These are phyloP conservation scores for Penicillium digitatum DNA, from an alignment of 2,329 filamentous ascomycete genomes.

Conservation along the genomic window DNA sequence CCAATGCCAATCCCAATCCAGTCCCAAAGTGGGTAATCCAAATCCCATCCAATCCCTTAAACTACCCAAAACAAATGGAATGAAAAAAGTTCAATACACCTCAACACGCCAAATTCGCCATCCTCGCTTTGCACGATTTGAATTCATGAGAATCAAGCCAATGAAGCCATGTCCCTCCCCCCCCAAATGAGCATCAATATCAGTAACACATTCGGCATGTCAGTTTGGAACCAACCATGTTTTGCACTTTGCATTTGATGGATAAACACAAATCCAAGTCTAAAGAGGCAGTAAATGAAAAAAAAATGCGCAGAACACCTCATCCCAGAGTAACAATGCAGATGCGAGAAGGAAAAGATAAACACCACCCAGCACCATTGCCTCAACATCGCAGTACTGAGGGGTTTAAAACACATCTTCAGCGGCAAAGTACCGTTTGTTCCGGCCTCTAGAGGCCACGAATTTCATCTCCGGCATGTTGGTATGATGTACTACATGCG, in stretches of 20 bases:
- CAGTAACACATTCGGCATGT: neutral
- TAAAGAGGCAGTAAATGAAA: slow-evolving; percentile 7
- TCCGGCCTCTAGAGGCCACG: slow-evolving; percentile 61
- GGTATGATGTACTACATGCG: slow-evolving; percentile 90
- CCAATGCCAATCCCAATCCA: neutral
- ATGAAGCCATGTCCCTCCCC: neutral
- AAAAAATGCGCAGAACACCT: slow-evolving; percentile 4
- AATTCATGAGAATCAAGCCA: neutral
- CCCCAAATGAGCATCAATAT: neutral
- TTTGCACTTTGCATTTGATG: neutral
- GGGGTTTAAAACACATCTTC: slow-evolving; percentile 45
- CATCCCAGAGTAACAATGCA: slow-evolving; percentile 18
- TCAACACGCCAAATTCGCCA: slow-evolving; percentile 14
- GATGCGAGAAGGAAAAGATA: slow-evolving; percentile 13
- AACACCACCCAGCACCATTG: slow-evolving; percentile 10
- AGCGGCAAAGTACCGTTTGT: slow-evolving; percentile 69
- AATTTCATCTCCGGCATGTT: slow-evolving; percentile 66
- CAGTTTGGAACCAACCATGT: slow-evolving; percentile 1
- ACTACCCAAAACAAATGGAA: neutral
- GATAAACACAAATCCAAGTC: slow-evolving; percentile 7
- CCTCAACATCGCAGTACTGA: neutral
- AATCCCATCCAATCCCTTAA: neutral
- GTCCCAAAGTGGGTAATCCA: neutral
- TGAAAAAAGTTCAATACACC: slow-evolving; percentile 5
- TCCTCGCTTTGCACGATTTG: slow-evolving; percentile 9